phyloP scores from a whole-genome alignment of 495 filamentous ascomycete species.

The Geoglossum glabrum region DNA sequence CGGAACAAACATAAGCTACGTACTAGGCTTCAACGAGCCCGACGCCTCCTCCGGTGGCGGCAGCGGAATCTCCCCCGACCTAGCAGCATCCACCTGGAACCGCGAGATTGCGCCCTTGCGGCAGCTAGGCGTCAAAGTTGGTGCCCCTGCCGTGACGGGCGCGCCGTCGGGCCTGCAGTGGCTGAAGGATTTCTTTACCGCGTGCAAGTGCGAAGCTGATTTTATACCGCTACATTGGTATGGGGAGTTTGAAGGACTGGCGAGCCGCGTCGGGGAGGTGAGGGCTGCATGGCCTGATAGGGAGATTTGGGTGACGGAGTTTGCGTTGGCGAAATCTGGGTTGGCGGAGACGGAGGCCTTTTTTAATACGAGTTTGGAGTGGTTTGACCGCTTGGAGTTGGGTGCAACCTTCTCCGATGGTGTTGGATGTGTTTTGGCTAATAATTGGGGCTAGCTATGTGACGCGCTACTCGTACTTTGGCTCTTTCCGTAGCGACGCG shows the following conservation, averaged over 20 bases:
- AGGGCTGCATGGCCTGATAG: slow-evolving; percentile 32
- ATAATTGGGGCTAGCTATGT: too few relatives aligned
- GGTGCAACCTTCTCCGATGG: slow-evolving; percentile 1
- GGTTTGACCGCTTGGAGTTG: slow-evolving; percentile 37
- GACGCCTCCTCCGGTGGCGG: slow-evolving; percentile 39
- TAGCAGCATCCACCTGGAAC: slow-evolving; percentile 45
- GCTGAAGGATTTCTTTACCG: slow-evolving; percentile 39
- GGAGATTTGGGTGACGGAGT: slow-evolving; percentile 57
- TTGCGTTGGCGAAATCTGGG: slow-evolving; percentile 27
- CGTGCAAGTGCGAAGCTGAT: slow-evolving; percentile 40
- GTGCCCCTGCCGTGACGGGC: slow-evolving; percentile 39
- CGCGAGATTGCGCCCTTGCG: slow-evolving; percentile 44
- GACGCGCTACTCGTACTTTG: slow-evolving; percentile 53
- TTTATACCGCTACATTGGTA: slow-evolving; percentile 67
- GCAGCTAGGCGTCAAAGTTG: slow-evolving; percentile 31
- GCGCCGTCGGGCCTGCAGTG: slow-evolving; percentile 34
- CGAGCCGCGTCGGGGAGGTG: slow-evolving; percentile 45
- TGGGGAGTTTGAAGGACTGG: slow-evolving; percentile 51
- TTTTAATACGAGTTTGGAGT: slow-evolving; percentile 41
- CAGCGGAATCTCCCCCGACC: slow-evolving; percentile 29
- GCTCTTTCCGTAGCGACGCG: slow-evolving; percentile 64
- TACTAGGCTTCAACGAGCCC: slow-evolving; percentile 60
- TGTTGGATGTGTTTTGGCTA: too few relatives aligned
- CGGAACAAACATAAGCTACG: slow-evolving; percentile 39
- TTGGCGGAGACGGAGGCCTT: slow-evolving; percentile 37